Conservation (phyloP, 2,329 filamentous ascomycete species). For the Emergomyces pasteurianus region DNA sequence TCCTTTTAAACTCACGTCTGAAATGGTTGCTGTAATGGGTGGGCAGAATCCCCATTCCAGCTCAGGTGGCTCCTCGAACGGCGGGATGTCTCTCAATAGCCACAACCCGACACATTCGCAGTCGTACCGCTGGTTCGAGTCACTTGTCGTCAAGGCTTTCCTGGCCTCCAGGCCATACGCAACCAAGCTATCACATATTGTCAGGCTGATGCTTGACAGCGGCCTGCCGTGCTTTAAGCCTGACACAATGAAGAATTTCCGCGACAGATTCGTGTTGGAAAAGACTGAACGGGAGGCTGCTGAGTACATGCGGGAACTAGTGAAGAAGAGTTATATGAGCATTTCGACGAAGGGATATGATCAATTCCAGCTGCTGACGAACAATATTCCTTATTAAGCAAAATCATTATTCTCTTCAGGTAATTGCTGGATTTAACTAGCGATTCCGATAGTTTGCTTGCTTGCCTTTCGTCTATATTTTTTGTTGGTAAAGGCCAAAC, state of each 20-base stretch:
- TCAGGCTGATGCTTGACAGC: slow-evolving; percentile 89
- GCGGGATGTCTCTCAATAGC: slow-evolving; percentile 21
- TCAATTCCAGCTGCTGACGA: slow-evolving; percentile 93
- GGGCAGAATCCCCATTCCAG: slow-evolving; percentile 29
- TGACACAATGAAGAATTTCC: slow-evolving; percentile 84
- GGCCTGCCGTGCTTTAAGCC: slow-evolving; percentile 97
- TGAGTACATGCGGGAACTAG: slow-evolving; percentile 80
- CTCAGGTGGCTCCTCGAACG: slow-evolving; percentile 15
- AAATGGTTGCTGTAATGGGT: slow-evolving; percentile 99
- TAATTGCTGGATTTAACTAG: background rate
- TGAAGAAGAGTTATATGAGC: slow-evolving; percentile 81
- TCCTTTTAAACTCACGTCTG: slow-evolving; percentile 91
- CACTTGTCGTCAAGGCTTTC: slow-evolving; percentile 91
- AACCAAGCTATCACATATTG: slow-evolving; percentile 80
- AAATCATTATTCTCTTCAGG: background rate
- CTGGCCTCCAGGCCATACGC: slow-evolving; percentile 74
- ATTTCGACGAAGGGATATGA: slow-evolving; percentile 93
- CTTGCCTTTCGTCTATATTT: background rate
- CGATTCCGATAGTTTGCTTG: background rate
- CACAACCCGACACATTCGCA: slow-evolving; percentile 56
- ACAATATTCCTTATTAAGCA: slow-evolving; percentile 78
- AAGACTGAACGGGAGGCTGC: slow-evolving; percentile 86
- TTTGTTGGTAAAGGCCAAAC: background rate
- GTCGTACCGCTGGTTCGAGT: slow-evolving; percentile 90
- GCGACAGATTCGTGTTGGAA: slow-evolving; percentile 83